Conservation (phyloP, 345 rosid species). For the Salix caprea region DNA sequence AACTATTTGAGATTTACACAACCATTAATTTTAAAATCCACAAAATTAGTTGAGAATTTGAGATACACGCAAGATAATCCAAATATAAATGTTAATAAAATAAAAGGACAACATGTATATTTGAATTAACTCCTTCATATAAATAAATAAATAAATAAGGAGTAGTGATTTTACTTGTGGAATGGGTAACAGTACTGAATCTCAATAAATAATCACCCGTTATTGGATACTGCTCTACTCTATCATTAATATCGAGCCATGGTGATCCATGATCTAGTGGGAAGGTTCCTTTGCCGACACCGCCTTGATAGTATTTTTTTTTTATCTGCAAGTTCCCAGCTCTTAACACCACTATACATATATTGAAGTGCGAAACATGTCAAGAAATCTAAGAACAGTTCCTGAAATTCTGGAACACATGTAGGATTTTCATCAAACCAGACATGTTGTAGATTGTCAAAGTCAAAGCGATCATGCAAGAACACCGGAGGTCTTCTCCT, state of each 20-base stretch:
- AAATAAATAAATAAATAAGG: too few species aligned
- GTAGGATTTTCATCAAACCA: neutral
- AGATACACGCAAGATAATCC: rapidly evolving
- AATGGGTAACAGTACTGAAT: neutral
- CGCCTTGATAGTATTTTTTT: neutral
- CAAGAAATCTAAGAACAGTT: conserved; percentile 13
- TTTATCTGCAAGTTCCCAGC: neutral
- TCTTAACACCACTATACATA: neutral
- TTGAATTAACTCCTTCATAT: too few species aligned
- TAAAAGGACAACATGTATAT: neutral
- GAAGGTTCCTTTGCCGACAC: conserved; percentile 40
- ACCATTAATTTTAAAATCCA: too few species aligned
- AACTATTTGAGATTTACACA: too few species aligned
- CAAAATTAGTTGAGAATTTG: rapidly evolving
- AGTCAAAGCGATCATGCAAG: conserved; percentile 16
- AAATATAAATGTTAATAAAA: too few species aligned
- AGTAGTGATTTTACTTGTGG: neutral
- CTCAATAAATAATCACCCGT: conserved; percentile 15
- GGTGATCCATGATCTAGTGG: neutral
- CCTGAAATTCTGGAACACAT: conserved; percentile 20
- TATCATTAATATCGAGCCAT: conserved; percentile 4
- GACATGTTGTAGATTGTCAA: conserved; percentile 1
- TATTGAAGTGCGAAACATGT: conserved; percentile 15
- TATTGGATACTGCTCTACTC: neutral
- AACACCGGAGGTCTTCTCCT: neutral